Evolutionary conservation across 2,329 filamentous ascomycete species (phyloP), one percentile per base, ranked within the genome.

Genomic region (Ophiostoma angusticollis): DNA sequence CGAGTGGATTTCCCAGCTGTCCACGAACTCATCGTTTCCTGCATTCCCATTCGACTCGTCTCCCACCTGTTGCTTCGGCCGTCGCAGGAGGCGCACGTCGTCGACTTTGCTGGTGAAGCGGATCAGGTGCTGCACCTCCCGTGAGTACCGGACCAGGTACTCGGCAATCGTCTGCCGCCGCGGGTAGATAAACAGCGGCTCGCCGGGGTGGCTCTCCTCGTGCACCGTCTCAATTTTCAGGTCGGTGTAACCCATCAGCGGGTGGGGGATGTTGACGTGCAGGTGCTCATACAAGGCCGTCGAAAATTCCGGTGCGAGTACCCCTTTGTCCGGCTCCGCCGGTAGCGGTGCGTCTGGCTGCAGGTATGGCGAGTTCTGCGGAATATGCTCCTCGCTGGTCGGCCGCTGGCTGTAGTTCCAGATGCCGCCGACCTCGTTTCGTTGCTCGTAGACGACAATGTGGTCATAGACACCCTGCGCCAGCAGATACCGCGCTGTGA

Each of bases 181-280:
- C 0, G 89, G 89, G 50, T 89, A 93, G 1, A 93, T 65, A 53
- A 79, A 75, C 6, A 42, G 24, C 6, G 37, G 41, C 24, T 37
- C 14, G 35, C 31, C 35, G 3, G 36, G 30, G 70, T 66, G 11
- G 75, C 68, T 2, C 9, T 32, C 28, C 12, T 37, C 31, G 65
- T 51, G 0, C 2, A 41, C 28, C 11, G 35, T 35, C 3, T 73
- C 68, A 51, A 91, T 91, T 1, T 69, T 55, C 6, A 73, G 62
- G 48, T 89, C 81, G 5, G 78, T 79, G 56, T 78, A 95, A 4
- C 68, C 64, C 89, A 96, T 96, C 37, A 95, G 56, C 0, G 68
- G 65, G 43, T 80, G 74, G 0, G 86, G 83, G 34, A 95, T 86
- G 56, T 96, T 96, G 17, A 87, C 86, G 52, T 94, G 80, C 13